Percentiles rank a stretch among this genome's conserved stretches.
These are phyloP conservation scores for Coffea humblotiana DNA, from an alignment of 305 asterid species.

Conservation along the genomic window DNA sequence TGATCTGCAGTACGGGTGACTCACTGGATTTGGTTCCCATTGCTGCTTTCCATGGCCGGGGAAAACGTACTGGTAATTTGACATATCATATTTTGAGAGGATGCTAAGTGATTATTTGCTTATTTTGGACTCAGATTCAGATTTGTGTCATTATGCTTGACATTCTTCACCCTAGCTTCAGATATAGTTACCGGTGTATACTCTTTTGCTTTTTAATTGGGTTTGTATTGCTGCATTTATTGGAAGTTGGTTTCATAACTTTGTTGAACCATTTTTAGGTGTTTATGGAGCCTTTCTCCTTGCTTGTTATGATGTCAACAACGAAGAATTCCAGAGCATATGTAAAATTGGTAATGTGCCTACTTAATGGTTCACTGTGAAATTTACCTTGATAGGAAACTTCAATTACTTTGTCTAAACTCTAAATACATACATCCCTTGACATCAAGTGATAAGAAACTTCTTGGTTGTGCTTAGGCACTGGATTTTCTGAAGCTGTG, in stretches of 20 bases:
- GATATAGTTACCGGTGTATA: neutral
- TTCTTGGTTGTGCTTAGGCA: slow-evolving; percentile 51
- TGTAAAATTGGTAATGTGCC: slow-evolving; percentile 77
- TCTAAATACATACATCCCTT: neutral
- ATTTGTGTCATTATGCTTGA: neutral
- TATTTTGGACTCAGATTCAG: neutral
- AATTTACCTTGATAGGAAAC: neutral
- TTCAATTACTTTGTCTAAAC: neutral
- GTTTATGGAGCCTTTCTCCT: slow-evolving; percentile 94
- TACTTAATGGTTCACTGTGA: slow-evolving; percentile 10
- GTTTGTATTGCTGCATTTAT: slow-evolving; percentile 4
- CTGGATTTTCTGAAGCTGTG: slow-evolving; percentile 88
- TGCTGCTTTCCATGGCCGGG: slow-evolving; percentile 94
- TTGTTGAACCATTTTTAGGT: slow-evolving; percentile 42
- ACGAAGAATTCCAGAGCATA: slow-evolving; percentile 91
- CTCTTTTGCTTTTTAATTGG: slow-evolving; percentile 9
- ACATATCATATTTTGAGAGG: neutral
- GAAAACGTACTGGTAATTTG: slow-evolving; percentile 81
- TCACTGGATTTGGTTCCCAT: slow-evolving; percentile 95
- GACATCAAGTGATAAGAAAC: slow-evolving; percentile 10
- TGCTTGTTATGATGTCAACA: slow-evolving; percentile 84
- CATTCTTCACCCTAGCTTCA: neutral
- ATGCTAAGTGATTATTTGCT: neutral
- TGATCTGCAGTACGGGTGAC: slow-evolving; percentile 76
- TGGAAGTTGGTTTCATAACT: slow-evolving; percentile 4